These are phyloP conservation scores for Cyclostephanos invisitatus DNA, from an alignment of 108 stramenopile genomes.

Conservation along the genomic window DNA sequence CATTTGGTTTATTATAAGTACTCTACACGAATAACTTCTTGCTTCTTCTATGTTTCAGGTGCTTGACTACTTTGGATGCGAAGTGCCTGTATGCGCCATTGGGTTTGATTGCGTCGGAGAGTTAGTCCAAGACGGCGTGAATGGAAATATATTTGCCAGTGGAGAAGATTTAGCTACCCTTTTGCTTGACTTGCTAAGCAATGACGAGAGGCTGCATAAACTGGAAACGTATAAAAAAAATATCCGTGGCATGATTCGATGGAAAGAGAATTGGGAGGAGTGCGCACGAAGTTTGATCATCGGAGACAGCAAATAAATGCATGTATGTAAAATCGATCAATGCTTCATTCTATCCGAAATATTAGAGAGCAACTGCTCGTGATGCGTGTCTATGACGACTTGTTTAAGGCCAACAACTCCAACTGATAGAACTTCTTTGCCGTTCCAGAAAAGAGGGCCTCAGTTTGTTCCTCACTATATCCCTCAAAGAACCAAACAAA, in stretches of 20 bases:
- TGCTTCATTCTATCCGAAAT: not conserved
- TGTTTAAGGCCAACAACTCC: not conserved
- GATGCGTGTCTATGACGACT: not conserved
- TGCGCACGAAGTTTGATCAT: conserved; percentile 56
- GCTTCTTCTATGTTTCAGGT: not conserved
- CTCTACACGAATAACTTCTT: too few species aligned
- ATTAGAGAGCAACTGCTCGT: too few species aligned
- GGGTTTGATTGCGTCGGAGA: conserved; percentile 88
- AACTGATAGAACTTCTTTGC: conserved; percentile 66
- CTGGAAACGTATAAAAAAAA: conserved; percentile 58
- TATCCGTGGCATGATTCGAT: conserved; percentile 63
- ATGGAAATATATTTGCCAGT: conserved; percentile 81
- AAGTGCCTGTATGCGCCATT: conserved; percentile 92
- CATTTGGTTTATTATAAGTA: conserved; percentile 17
- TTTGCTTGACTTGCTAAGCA: conserved; percentile 47
- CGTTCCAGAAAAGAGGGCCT: conserved; percentile 56
- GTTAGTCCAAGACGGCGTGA: conserved; percentile 86
- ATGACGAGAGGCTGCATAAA: conserved; percentile 37
- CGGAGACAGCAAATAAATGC: conserved; percentile 18
- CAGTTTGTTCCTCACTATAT: conserved; percentile 56
- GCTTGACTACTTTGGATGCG: conserved; percentile 94
- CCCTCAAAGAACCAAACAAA: conserved; percentile 55
- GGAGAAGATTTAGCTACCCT: conserved; percentile 67
- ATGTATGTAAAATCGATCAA: not conserved
- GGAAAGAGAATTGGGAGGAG: conserved; percentile 82